phyloP scores from a whole-genome alignment of 768 basidiomycete genomes.

The Tylopilus intermedius region DNA sequence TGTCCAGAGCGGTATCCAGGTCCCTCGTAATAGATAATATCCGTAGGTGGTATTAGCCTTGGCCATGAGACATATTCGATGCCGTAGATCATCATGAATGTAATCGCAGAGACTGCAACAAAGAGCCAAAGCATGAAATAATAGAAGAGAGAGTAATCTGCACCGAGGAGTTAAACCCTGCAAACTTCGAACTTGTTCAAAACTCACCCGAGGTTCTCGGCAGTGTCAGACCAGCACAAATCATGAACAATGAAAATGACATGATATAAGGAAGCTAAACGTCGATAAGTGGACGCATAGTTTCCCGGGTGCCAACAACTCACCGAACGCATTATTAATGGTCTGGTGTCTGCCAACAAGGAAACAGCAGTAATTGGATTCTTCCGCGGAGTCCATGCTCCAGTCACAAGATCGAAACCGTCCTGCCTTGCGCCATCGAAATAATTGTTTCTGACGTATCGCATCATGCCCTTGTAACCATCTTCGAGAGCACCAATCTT shows the following conservation, averaged over 20 bases:
- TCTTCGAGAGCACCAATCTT: conserved; percentile 77
- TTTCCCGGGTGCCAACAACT: conserved; percentile 26
- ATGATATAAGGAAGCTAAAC: conserved; percentile 78
- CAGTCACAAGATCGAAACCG: conserved; percentile 91
- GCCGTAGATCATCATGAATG: conserved; percentile 79
- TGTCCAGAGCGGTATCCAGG: conserved; percentile 78
- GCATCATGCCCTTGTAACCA: conserved; percentile 73
- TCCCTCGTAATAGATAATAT: conserved; percentile 82
- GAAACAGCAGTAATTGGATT: conserved; percentile 66
- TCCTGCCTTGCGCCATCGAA: conserved; percentile 93
- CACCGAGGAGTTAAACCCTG: conserved; percentile 1
- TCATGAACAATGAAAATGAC: conserved; percentile 81
- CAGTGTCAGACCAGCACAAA: conserved; percentile 78
- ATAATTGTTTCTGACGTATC: conserved; percentile 95
- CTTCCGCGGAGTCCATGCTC: conserved; percentile 81
- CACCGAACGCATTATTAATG: conserved; percentile 81
- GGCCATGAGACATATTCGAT: conserved; percentile 97
- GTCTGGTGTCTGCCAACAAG: conserved; percentile 71
- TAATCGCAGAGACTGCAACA: conserved; percentile 54
- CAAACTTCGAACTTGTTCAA: background rate
- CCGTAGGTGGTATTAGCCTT: conserved; percentile 69
- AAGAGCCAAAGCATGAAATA: conserved; percentile 80
- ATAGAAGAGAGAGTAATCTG: conserved; percentile 82
- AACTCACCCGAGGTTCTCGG: conserved; percentile 81
- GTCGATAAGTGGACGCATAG: conserved; percentile 2